Evolutionary conservation across 257 asterid species (phyloP), one percentile per base, ranked within the genome.

Genomic region (Cinchona pubescens): DNA sequence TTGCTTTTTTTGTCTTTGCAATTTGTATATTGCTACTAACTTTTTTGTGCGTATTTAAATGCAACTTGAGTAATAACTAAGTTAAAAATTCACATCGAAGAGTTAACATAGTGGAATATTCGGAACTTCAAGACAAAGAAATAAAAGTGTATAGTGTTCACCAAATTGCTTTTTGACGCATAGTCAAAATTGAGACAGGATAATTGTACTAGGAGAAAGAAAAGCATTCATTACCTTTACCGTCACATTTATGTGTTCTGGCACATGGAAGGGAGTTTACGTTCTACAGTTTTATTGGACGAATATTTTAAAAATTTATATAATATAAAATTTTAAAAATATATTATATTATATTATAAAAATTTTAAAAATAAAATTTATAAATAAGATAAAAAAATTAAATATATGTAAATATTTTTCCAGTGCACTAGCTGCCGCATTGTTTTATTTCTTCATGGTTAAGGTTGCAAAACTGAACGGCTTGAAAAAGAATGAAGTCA

Each of bases 401-500:
- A n/a, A n/a, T n/a, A n/a, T n/a, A n/a, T n/a, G n/a, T n/a, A n/a
- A n/a, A n/a, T n/a, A n/a, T n/a, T n/a, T n/a, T n/a, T n/a, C n/a
- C n/a, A n/a, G 29, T 53, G 67, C 51, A 71, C 75, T 12, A 71
- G 62, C 16, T 35, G 66, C 46, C 53, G 53, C 46, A 55, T 18
- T 69, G 18, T 43, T 66, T 66, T 51, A 23, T 12, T 68, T 63
- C 53, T 43, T 37, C 56, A n/a, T 68, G 43, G 34, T 30, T 43
- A 53, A 76, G 75, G 62, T 49, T 56, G 43, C 69, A 68, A 68
- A 69, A 34, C 21, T 11, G 79, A 58, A 43, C 3, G 46, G 15
- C 60, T 43, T 45, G n/a, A n/a, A 32, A 64, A 45, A 61, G 77
- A 61, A 73, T 30, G 12, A 76, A 68, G 79, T 76, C 80, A 76